Base-by-base conservation (phyloP, 495 filamentous ascomycete species). In the Letharia columbiana region DNA sequence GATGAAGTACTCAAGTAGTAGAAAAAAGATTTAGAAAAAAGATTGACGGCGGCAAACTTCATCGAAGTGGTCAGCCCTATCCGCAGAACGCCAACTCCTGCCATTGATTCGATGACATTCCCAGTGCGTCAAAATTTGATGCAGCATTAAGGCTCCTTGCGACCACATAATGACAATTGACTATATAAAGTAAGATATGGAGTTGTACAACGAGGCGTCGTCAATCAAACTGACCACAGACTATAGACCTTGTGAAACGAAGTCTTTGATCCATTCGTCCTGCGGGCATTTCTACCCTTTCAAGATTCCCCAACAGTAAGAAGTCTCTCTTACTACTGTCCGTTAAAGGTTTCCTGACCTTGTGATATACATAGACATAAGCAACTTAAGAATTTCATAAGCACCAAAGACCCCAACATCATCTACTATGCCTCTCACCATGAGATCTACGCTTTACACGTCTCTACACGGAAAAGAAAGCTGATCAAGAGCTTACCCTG, bases 311-410 rank as follows among this genome's bases (percentile, higher is more conserved):
- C 84, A 86, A 4, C 61, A 56, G 72, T 73, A 69, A 45, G 71
- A 31, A 9, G 12, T 13, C 7, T 68, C 47, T 47, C 33, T 65
- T 7, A 28, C 8, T 39, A 20, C 31, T 52, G 23, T 37, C 15
- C 12, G 28, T 62, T 31, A 60, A 47, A n/a, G 13, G 3, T 59
- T 28, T 28, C 4, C 52, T 56, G 52, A 56, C 52, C 28, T 12
- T 17, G 13, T 56, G 31, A 33, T 35, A 56, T 18, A 31, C 28
- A 17, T 67, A 96, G 92, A 68, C 94, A 98, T 75, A 89, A 87
- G 80, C 94, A 98, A 77, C 84, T 98, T 59, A 90, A 92, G 61
- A 91, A 95, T 70, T 86, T 96, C 68, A 88, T 98, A 72, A 93
- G 89, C 74, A 88, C 86, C 40, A 87, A 90, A 62, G 83, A 87